Evolutionary conservation across 495 filamentous ascomycete genomes (phyloP).

Genomic region (Penicillium steckii): DNA sequence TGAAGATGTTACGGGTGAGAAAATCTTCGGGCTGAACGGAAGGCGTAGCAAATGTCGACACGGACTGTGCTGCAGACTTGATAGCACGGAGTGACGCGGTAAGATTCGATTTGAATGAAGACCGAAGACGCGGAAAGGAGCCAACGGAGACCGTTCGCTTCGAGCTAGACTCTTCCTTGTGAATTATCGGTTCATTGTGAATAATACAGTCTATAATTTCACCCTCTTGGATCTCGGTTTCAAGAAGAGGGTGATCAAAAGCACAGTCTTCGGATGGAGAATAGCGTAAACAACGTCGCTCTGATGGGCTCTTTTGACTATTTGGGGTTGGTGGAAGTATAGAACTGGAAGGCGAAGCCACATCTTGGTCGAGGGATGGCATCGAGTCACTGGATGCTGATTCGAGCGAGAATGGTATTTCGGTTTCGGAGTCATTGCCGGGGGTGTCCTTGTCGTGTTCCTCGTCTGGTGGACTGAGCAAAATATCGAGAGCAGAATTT

Average conservation of each 20-base stretch:
- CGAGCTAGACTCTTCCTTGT: slow-evolving; percentile 13
- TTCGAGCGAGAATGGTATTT: slow-evolving; percentile 40
- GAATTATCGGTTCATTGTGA: slow-evolving; percentile 15
- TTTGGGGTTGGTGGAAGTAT: slow-evolving; percentile 34
- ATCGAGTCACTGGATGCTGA: slow-evolving; percentile 62
- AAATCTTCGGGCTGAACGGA: slow-evolving; percentile 84
- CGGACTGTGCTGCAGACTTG: slow-evolving; percentile 78
- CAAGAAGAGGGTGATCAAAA: slow-evolving; percentile 56
- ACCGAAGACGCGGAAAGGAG: slow-evolving; percentile 40
- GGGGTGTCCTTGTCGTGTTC: slow-evolving; percentile 32
- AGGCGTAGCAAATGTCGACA: slow-evolving; percentile 72
- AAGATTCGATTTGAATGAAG: slow-evolving; percentile 86
- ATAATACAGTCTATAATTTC: slow-evolving; percentile 24
- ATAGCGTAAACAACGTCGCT: slow-evolving; percentile 38
- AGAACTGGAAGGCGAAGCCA: slow-evolving; percentile 45
- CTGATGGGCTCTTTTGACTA: slow-evolving; percentile 38
- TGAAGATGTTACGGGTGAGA: slow-evolving; percentile 78
- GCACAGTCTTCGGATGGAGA: slow-evolving; percentile 54
- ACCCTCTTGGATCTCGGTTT: slow-evolving; percentile 32
- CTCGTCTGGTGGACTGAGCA: slow-evolving; percentile 48
- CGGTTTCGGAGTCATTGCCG: slow-evolving; percentile 40
- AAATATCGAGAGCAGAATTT: slow-evolving; percentile 39
- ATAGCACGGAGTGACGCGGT: slow-evolving; percentile 88
- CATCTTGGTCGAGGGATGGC: slow-evolving; percentile 58
- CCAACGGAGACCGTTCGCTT: slow-evolving; percentile 26